phyloP scores from a whole-genome alignment of 352 stramenopile species.

The Aphanomyces stellatus region DNA sequence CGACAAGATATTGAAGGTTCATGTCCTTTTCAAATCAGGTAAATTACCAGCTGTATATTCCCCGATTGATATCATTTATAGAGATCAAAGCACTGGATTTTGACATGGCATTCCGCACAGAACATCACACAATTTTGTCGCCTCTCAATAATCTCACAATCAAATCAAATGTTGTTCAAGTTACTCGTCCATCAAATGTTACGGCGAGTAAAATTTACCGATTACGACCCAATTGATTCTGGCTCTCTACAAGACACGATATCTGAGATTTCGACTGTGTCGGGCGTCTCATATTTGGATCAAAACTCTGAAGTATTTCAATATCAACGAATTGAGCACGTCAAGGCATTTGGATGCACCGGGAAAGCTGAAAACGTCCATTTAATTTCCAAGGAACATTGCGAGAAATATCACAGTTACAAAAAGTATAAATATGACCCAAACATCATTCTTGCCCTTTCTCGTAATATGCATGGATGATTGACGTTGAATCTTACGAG shows the following conservation, averaged over 20 bases:
- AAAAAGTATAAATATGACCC: not conserved
- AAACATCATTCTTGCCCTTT: not conserved
- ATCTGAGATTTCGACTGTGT: not conserved
- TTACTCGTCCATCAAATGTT: not conserved
- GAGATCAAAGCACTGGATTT: not conserved
- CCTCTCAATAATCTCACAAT: not conserved
- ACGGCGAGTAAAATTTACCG: not conserved
- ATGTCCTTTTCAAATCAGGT: not conserved
- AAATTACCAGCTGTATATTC: not conserved
- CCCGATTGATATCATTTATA: not conserved
- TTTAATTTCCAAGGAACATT: not conserved
- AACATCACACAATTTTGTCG: not conserved
- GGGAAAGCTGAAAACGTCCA: not conserved
- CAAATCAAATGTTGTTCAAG: not conserved
- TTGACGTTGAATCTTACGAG: not conserved
- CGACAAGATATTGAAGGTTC: not conserved
- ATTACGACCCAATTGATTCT: not conserved
- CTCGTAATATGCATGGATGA: not conserved
- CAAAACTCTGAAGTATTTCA: not conserved
- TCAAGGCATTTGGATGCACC: not conserved
- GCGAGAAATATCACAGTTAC: not conserved
- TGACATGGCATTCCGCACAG: not conserved
- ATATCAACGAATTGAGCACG: not conserved
- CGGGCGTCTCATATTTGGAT: not conserved
- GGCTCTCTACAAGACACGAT: not conserved